Evolutionary conservation across 257 asterid genomes (phyloP), one percentile per base, ranked within the genome.

Genomic region (Penstemon davidsonii): DNA sequence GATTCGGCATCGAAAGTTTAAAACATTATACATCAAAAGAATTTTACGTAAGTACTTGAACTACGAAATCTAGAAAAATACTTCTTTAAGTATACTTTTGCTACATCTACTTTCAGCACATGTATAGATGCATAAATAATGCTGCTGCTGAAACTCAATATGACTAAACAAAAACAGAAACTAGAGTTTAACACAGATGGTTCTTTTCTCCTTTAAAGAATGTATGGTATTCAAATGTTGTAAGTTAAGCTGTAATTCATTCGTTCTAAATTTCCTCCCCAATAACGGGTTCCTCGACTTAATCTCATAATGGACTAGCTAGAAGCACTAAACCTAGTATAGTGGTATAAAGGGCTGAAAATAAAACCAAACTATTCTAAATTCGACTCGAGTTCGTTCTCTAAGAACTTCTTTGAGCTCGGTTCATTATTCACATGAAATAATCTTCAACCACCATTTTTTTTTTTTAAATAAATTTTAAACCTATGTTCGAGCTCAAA

Each of bases 111-210:
- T 15, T 70, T 55, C 47, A 50, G 39, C 50, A 60, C 13, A 55
- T 43, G 18, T 38, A 10, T 15, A 57, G 53, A 45, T 10, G 15
- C 54, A 9, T 10, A 19, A 11, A 19, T 44, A 47, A 1, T 19
- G 50, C 59, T 42, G 56, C 69, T 15, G 52, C 63, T 75, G 59
- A 65, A 47, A 7, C 51, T 19, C 52, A 45, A 19, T 18, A 55
- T 18, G 46, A 56, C 18, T 6, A 18, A 18, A 4, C 10, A 45
- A 8, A 65, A 53, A 18, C 4, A 44, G 61, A 39, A 12, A 62
- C 39, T 61, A 5, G 37, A 8, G 49, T n/a, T 55, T 52, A n/a
- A 11, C 49, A 11, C 60, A 1, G 11, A 8, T 50, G 11, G 7
- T 59, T 15, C 36, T 38, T 42, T 15, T 11, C 41, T 59, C 33